Conservation (phyloP, 2,329 filamentous ascomycete genomes). For the Pseudocercospora musae region DNA sequence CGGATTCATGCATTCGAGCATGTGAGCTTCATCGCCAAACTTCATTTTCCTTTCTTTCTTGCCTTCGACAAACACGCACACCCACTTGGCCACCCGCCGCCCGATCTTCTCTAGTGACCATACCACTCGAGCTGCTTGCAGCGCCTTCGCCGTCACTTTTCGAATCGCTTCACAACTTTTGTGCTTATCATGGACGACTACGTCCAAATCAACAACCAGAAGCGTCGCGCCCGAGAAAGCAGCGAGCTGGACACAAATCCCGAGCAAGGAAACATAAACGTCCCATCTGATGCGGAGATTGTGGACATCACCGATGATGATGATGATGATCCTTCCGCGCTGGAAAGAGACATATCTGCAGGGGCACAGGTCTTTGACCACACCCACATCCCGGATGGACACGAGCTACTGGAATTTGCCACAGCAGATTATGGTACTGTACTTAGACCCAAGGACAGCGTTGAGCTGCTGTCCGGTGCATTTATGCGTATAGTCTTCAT, state of each 20-base stretch:
- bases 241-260: too few species aligned
- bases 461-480: conserved; percentile 36
- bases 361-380: too few species aligned
- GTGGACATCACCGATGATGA: background rate
- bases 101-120: too few species aligned
- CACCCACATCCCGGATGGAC: background rate
- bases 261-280: too few species aligned
- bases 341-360: background rate
- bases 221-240: too few species aligned
- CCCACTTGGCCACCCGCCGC: too few species aligned
- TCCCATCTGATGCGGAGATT: too few species aligned
- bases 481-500: conserved; percentile 45
- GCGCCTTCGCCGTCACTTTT: too few species aligned
- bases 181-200: too few species aligned
- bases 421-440: background rate
- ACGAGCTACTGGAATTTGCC: background rate
- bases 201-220: too few species aligned
- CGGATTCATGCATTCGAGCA: background rate
- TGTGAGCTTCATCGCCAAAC: background rate
- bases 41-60: background rate
- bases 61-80: background rate
- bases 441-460: background rate
- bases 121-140: too few species aligned
- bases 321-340: background rate
- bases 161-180: too few species aligned